phyloP scores from a whole-genome alignment of 192 early-diverging fungal species.

The Entophlyctis luteolus region DNA sequence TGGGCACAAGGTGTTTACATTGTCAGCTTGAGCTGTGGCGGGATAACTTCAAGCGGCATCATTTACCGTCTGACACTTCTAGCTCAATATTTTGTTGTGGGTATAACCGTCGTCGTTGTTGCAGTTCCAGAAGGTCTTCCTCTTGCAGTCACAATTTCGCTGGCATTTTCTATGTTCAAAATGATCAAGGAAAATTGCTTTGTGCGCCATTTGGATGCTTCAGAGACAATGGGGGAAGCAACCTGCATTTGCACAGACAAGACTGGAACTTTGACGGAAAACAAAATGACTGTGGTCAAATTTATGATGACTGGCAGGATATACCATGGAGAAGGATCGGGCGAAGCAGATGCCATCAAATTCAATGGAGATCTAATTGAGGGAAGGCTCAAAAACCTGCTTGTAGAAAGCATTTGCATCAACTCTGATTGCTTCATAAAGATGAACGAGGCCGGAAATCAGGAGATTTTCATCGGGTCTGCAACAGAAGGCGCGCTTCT shows the following conservation, averaged over 20 bases:
- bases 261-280: slow-evolving; percentile 60
- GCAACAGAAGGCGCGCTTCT: slow-evolving; percentile 61
- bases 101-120: slow-evolving; percentile 59
- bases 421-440: slow-evolving; percentile 62
- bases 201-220: slow-evolving; percentile 58
- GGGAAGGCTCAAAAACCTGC: slow-evolving; percentile 27
- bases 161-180: slow-evolving; percentile 63
- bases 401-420: slow-evolving; percentile 45
- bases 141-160: slow-evolving; percentile 60
- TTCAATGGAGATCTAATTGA: slow-evolving; percentile 39
- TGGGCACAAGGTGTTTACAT: slow-evolving; percentile 15
- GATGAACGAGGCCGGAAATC: slow-evolving; percentile 31
- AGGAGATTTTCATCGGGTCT: slow-evolving; percentile 50
- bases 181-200: slow-evolving; percentile 66
- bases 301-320: slow-evolving; percentile 40
- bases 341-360: slow-evolving; percentile 38
- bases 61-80: slow-evolving; percentile 35
- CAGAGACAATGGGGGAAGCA: slow-evolving; percentile 63
- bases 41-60: slow-evolving; percentile 5
- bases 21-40: slow-evolving; percentile 5
- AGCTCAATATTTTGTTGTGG: slow-evolving; percentile 52
- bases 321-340: slow-evolving; percentile 54
- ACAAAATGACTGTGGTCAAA: slow-evolving; percentile 61
- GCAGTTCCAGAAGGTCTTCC: slow-evolving; percentile 63
- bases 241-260: slow-evolving; percentile 64